Percentiles rank a stretch among this genome's conserved stretches.
phyloP scores from a whole-genome alignment of 2,329 filamentous ascomycete species.

The Coniochaeta pulveracea region DNA sequence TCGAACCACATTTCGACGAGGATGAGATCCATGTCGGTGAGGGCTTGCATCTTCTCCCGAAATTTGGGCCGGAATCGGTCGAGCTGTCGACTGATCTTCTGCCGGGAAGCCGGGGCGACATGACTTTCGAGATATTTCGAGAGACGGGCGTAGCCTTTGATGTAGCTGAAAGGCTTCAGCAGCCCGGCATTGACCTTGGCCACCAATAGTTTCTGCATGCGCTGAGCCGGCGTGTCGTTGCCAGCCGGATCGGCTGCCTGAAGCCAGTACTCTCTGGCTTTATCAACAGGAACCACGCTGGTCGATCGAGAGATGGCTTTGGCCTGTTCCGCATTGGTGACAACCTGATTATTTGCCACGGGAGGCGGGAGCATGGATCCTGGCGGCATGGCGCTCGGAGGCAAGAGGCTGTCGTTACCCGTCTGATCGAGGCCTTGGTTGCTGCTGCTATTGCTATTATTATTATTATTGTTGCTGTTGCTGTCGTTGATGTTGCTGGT shows the following conservation, averaged over 20 bases:
- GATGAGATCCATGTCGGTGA: conserved; percentile 90
- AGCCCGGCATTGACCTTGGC: conserved; percentile 95
- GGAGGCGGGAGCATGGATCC: conserved; percentile 35
- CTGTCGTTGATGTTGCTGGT: conserved; percentile 22
- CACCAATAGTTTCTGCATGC: conserved; percentile 87
- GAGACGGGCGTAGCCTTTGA: conserved; percentile 85
- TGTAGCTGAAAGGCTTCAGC: conserved; percentile 95
- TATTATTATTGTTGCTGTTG: conserved; percentile 13
- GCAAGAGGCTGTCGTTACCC: conserved; percentile 13
- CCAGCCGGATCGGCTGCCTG: conserved; percentile 92
- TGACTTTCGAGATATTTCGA: conserved; percentile 88
- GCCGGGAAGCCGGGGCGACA: conserved; percentile 69
- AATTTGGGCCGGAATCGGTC: conserved; percentile 94
- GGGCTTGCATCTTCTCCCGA: conserved; percentile 79
- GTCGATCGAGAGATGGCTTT: conserved; percentile 49
- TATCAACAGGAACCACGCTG: conserved; percentile 54
- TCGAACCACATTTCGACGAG: conserved; percentile 99
- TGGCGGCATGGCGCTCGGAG: conserved; percentile 22
- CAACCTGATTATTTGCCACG: conserved; percentile 7
- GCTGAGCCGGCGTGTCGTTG: conserved; percentile 73
- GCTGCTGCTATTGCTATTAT: conserved; percentile 20
- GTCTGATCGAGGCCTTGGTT: conserved; percentile 12
- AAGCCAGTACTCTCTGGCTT: conserved; percentile 84
- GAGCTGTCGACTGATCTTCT: conserved; percentile 84
- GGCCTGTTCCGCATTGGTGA: conserved; percentile 30